Evolutionary conservation across 1,284 basidiomycete species (phyloP).

Genomic region (Fomitopsis schrenkii): DNA sequence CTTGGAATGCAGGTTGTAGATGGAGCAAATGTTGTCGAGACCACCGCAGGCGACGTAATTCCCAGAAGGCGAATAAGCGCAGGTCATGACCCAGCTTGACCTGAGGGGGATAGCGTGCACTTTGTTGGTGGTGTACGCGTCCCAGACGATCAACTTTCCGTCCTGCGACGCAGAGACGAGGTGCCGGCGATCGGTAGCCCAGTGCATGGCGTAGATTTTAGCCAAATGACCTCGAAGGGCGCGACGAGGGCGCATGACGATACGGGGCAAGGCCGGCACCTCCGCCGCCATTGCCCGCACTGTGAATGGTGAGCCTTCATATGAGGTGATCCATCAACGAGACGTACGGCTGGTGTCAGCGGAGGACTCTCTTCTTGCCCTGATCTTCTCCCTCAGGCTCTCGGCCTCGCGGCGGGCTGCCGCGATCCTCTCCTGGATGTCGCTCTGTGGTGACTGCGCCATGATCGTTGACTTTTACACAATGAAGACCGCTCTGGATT

Average conservation of each 20-base stretch:
- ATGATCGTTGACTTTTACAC: constrained; percentile 31
- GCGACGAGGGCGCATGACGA: constrained; percentile 93
- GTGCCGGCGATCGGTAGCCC: constrained; percentile 95
- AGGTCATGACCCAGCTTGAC: constrained; percentile 99
- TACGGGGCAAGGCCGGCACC: constrained; percentile 90
- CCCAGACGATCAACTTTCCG: constrained; percentile 99
- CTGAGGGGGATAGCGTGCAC: constrained; percentile 98
- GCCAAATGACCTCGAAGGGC: constrained; percentile 96
- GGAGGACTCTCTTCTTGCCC: constrained; percentile 90
- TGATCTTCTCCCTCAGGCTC: constrained; percentile 95
- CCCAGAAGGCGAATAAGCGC: constrained; percentile 95
- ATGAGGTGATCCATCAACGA: background rate
- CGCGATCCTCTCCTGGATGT: constrained; percentile 93
- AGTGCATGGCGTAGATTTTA: constrained; percentile 99
- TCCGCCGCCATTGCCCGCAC: constrained; percentile 97
- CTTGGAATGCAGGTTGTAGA: constrained; percentile 88
- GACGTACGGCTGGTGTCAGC: constrained; percentile 93
- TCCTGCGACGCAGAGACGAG: constrained; percentile 99
- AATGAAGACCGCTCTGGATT: background rate
- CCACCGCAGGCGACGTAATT: constrained; percentile 98
- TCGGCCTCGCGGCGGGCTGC: constrained; percentile 96
- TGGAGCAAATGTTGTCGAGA: constrained; percentile 98
- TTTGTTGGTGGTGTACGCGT: constrained; percentile 99
- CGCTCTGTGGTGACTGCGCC: constrained; percentile 76
- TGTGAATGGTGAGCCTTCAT: constrained; percentile 22